phyloP scores from a whole-genome alignment of 192 early-diverging fungal species.

The Coemansia sp. region DNA sequence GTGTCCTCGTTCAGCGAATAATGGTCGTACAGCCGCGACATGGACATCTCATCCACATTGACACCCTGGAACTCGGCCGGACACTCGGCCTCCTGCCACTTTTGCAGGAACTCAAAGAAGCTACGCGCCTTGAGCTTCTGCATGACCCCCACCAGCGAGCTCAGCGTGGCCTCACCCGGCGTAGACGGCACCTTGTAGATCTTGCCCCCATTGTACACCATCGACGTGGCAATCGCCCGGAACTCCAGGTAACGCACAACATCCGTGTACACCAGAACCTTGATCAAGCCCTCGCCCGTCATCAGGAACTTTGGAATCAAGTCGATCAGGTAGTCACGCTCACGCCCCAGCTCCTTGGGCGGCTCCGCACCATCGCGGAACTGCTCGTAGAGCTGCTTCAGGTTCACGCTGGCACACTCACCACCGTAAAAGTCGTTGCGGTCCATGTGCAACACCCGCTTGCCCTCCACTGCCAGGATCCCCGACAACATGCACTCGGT shows the following conservation, averaged over 20 bases:
- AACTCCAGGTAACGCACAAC: constrained; percentile 98
- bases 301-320: constrained; percentile 99
- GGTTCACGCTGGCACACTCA: constrained; percentile 91
- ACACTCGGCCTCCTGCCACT: constrained; percentile 80
- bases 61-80: constrained; percentile 78
- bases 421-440: constrained; percentile 98
- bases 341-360: constrained; percentile 55
- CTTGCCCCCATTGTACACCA: constrained; percentile 82
- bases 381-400: constrained; percentile 82
- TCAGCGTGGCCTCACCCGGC: constrained; percentile 76
- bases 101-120: constrained; percentile 95
- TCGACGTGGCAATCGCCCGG: constrained; percentile 90
- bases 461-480: constrained; percentile 81
- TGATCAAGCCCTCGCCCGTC: constrained; percentile 96
- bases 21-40: constrained; percentile 81
- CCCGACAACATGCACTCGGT: constrained; percentile 89
- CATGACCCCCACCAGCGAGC: constrained; percentile 86
- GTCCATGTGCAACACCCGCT: constrained; percentile 89
- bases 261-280: constrained; percentile 94
- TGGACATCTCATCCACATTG: constrained; percentile 67
- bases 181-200: constrained; percentile 95
- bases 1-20: constrained; percentile 91
- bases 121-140: constrained; percentile 89
- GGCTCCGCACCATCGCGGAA: constrained; percentile 55
- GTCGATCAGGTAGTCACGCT: constrained; percentile 95